A percentile compares a stretch with the other conserved stretches of the same genome.
phyloP scores from a whole-genome alignment of 1,284 basidiomycete genomes.

The Ceratorhiza oryzae-sativae region DNA sequence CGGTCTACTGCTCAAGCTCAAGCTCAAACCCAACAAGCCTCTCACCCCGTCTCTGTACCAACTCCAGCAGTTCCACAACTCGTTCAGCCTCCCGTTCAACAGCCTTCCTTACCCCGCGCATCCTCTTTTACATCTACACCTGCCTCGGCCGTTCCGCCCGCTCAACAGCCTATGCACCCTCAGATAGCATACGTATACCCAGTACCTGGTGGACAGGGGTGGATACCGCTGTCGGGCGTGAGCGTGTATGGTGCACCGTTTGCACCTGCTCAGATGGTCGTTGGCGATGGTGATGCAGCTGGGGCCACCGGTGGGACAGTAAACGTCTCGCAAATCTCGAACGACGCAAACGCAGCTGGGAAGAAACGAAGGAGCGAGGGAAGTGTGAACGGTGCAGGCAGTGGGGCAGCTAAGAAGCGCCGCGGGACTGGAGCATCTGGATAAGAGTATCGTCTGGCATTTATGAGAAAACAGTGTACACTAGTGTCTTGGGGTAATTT shows the following conservation, averaged over 20 bases:
- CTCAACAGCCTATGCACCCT: constrained; percentile 23
- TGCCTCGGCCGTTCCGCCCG: neutral
- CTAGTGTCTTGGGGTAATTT: too few relatives aligned
- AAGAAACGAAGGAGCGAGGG: too few relatives aligned
- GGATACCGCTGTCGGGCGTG: constrained; percentile 21
- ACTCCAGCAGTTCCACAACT: constrained; percentile 2
- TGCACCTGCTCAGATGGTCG: neutral
- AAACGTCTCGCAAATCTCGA: neutral
- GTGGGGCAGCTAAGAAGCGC: too few relatives aligned
- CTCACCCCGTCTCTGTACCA: constrained; percentile 1
- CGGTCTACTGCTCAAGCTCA: constrained; percentile 35
- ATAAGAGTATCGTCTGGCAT: too few relatives aligned
- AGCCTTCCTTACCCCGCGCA: neutral
- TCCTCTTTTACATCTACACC: constrained; percentile 20
- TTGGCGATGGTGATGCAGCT: too few relatives aligned
- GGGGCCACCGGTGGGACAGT: neutral
- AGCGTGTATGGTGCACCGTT: constrained; percentile 23
- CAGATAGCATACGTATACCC: constrained; percentile 30
- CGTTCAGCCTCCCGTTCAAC: constrained; percentile 16
- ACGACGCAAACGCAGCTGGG: neutral
- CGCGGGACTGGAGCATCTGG: too few relatives aligned
- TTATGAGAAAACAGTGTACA: too few relatives aligned
- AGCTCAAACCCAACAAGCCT: constrained; percentile 22
- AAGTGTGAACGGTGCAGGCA: too few relatives aligned
- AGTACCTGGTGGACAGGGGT: constrained; percentile 6